Base-by-base conservation (phyloP, 371 early-diverging fungal genomes). In the Mortierella sp. region DNA sequence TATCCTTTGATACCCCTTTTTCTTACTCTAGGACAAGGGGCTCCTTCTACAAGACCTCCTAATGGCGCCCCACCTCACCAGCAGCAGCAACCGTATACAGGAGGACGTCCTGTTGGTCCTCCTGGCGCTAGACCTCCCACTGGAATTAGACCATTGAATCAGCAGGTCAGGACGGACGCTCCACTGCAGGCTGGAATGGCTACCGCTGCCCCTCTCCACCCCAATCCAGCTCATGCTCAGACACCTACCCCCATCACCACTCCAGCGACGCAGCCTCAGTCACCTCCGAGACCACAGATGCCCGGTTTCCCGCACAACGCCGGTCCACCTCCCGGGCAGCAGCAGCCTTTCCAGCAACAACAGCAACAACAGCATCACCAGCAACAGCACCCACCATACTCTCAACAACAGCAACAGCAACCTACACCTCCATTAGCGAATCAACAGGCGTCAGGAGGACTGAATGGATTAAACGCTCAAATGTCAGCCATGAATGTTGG, bases 121-220 rank as follows among this genome's bases (percentile, higher is more conserved):
- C 77, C 72, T 26, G 77, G 77, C 3, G 61, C 72, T 26, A n/a
- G 72, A 61, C 77, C 77, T 6, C 72, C 55, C 21, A 21, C 67
- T 69, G 76, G 76, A 72, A 50, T 59, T 46, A 72, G 77, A n/a
- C 77, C 77, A 50, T 5, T 64, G 28, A 81, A 71, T 48, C 81
- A 81, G 53, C 81, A 76, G 64, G 57, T 50, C 76, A 67, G 67
- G 43, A 67, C 67, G 24, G 67, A 71, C n/a, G 72, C 34, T 24
- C 72, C 28, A 34, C 9, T 50, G 19, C 72, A 71, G 48, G 72
- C 72, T 71, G 72, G 72, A 16, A 71, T 71, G 72, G 72, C 53
- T 21, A 50, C 34, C 31, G 53, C 53, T 19, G 51, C 51, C 8
- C 53, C 72, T 28, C 71, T 46, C 5, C 71, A 44, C 16, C 71